Evolutionary conservation across 1,139 yeast genomes (phyloP), one percentile per base, ranked within the genome.

Genomic region (Yamadazyma dendronema): DNA sequence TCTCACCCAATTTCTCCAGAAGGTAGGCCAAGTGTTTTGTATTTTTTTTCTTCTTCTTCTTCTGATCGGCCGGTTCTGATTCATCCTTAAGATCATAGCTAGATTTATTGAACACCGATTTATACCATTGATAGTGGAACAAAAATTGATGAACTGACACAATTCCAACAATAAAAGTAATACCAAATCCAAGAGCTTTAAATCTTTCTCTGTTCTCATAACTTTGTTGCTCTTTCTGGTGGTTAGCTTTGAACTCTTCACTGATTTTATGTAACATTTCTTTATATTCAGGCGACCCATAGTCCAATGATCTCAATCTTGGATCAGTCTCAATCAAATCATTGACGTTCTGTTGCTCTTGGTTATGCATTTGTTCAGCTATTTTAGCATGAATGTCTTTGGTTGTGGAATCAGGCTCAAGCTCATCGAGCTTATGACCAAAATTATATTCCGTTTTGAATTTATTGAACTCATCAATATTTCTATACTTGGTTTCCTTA

Each of bases 71-170:
- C 38, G 41, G 19, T 61, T 61, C 35, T 57, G 59, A 7, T 35
- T 17, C n/a, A 34, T 67, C 31, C 6, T 28, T 17, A 22, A 65
- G 47, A n/a, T 52, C 61, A 35, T 67, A 68, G 31, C 53, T 56
- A 12, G 64, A 42, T 26, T 51, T 54, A 24, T 36, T 38, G 25
- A 55, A 43, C 3, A 40, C 26, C 25, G 42, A 31, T 44, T 61
- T 70, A 33, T 70, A 42, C 43, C 60, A 65, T 31, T 61, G 64
- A 52, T 69, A 70, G 47, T 77, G 66, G 57, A 66, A 63, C 40
- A 67, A 53, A 6, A 70, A 34, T 41, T 71, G 73, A 48, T 72
- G 76, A 1, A 55, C 60, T 3, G 62, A 57, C 9, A 72, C 41
- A 4, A 66, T 52, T 2, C 63, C 64, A 4, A 59, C 56, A 13